phyloP scores from a whole-genome alignment of 768 basidiomycete species.

The Daedaleopsis sinensis region DNA sequence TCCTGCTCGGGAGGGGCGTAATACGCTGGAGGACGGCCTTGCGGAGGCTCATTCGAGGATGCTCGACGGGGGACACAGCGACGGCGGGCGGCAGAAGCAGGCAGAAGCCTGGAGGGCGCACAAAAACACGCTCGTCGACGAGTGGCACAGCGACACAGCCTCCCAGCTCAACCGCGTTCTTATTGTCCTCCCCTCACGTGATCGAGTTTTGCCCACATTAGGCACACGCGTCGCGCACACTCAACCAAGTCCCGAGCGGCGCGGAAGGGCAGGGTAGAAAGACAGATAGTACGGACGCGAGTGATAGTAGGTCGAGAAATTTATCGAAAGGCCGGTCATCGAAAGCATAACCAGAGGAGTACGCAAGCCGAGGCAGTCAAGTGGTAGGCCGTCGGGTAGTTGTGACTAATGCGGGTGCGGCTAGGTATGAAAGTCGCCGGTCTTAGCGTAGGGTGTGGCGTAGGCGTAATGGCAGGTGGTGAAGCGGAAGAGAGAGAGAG shows the following conservation, averaged over 20 bases:
- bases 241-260: background rate
- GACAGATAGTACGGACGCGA: too few species aligned
- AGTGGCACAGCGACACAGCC: background rate
- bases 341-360: too few species aligned
- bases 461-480: too few species aligned
- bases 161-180: constrained; percentile 14
- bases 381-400: too few species aligned
- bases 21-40: constrained; percentile 24
- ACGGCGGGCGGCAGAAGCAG: background rate
- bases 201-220: constrained; percentile 20
- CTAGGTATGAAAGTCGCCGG: too few species aligned
- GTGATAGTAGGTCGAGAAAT: too few species aligned
- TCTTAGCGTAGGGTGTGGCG: too few species aligned
- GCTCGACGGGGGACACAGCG: background rate
- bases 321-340: too few species aligned
- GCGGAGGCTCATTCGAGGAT: constrained; percentile 21
- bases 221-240: background rate
- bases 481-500: too few species aligned
- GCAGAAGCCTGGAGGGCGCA: background rate
- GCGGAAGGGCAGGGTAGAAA: background rate
- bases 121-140: background rate
- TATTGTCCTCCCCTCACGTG: constrained; percentile 11
- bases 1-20: constrained; percentile 19
- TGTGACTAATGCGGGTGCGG: too few species aligned
- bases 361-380: too few species aligned